Evolutionary conservation across 495 filamentous ascomycete genomes (phyloP), one percentile per base, ranked within the genome.

Genomic region (Lasiosphaeria hispida): DNA sequence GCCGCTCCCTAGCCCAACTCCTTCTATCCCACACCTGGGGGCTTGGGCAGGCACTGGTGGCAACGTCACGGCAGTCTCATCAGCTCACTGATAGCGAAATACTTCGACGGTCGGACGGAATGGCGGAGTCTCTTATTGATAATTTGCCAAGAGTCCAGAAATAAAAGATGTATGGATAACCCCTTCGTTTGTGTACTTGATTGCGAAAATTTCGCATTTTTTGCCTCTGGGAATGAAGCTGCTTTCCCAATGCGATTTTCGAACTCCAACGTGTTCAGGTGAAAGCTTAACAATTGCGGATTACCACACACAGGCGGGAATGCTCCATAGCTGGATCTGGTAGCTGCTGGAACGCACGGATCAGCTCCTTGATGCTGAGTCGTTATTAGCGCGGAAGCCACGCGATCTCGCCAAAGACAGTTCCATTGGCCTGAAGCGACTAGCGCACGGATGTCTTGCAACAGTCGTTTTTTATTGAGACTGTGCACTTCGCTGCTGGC

Each of bases 11-110:
- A 15, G 40, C 39, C 52, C 52, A 55, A 43, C 39, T 45, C 38
- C 11, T 30, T 30, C 23, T 30, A 30, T 30, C 23, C 23, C 23
- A 30, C 23, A 30, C 23, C 23, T 30, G 23, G 23, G 23, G 23
- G 23, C 23, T 58, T 43, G 55, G 55, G 55, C 55, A 50, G 55
- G 55, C 35, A 36, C 36, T 13, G 45, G 19, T n/a, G 50, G 36
- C 18, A 58, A 51, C 55, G 55, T 58, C 55, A 58, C 55, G 30
- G 45, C 7, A 41, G 33, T 36, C 11, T 39, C 34, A 14, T 15
- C 14, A 23, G 18, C 17, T 17, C 43, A 17, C 15, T 43, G 34
- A 19, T 57, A 57, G 43, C 34, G 33, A 14, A 8, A 18, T 48
- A 57, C 53, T 33, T 56, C 4, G 53, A 18, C 9, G 1, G 15